These are phyloP conservation scores for Aureobasidium pullulans DNA, from an alignment of 2,329 filamentous ascomycete genomes.

Conservation along the genomic window DNA sequence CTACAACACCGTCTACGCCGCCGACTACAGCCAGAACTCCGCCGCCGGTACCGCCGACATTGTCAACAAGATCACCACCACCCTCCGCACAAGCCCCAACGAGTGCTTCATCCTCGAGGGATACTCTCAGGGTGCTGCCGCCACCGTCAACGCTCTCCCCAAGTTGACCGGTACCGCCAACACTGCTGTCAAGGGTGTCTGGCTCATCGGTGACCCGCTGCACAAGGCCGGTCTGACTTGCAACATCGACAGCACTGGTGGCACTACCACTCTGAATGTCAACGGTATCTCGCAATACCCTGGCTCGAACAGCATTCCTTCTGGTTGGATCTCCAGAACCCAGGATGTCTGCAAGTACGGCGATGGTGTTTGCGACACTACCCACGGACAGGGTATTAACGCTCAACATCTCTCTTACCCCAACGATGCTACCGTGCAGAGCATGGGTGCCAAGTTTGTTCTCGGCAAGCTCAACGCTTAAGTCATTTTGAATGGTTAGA, in stretches of 20 bases:
- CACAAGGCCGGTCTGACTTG: constrained; percentile 28
- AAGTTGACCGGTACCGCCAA: constrained; percentile 27
- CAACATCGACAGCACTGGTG: constrained; percentile 31
- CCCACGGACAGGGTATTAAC: constrained; percentile 27
- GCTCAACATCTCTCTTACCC: constrained; percentile 26
- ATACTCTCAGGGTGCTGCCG: constrained; percentile 32
- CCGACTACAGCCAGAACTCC: constrained; percentile 24
- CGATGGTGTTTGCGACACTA: constrained; percentile 32
- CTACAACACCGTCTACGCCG: constrained; percentile 31
- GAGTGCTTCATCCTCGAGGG: constrained; percentile 33
- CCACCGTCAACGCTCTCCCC: constrained; percentile 29
- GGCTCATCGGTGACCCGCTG: constrained; percentile 29
- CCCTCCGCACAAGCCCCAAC: constrained; percentile 21
- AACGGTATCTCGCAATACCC: constrained; percentile 20
- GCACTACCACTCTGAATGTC: constrained; percentile 27
- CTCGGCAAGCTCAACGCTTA: constrained; percentile 15
- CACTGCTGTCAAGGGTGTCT: constrained; percentile 31
- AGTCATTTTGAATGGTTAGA: background rate
- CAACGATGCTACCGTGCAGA: constrained; percentile 23
- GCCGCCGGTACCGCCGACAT: constrained; percentile 27
- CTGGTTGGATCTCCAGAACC: constrained; percentile 29
- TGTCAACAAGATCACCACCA: constrained; percentile 25
- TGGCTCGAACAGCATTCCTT: constrained; percentile 19
- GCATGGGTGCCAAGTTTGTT: constrained; percentile 24
- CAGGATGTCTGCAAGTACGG: constrained; percentile 32